A percentile compares a stretch with the other conserved stretches of the same genome.
Evolutionary conservation across 495 filamentous ascomycete species (phyloP).

Genomic region (Penicillium ucsense): DNA sequence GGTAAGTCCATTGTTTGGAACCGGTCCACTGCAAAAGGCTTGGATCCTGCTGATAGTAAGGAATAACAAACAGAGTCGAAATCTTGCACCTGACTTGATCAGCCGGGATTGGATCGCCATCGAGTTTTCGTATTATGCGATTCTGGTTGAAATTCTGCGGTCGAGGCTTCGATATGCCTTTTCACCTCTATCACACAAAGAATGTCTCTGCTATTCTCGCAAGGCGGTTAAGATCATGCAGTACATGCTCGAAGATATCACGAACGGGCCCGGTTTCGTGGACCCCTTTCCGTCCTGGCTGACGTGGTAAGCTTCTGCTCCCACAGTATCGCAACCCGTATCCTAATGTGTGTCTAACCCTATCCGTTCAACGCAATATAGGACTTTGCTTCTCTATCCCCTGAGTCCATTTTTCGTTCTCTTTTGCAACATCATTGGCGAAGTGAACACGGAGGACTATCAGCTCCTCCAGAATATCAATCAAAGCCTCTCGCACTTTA

Average conservation of each 20-base stretch:
- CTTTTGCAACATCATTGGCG: constrained; percentile 23
- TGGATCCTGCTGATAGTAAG: not conserved
- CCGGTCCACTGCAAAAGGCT: no score
- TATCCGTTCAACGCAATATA: not conserved
- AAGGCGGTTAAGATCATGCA: constrained; percentile 16
- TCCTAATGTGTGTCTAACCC: no score
- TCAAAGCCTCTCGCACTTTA: constrained; percentile 13
- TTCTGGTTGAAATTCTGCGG: constrained; percentile 23
- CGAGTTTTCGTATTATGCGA: constrained; percentile 21
- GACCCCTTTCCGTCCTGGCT: constrained; percentile 22
- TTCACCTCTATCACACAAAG: constrained; percentile 14
- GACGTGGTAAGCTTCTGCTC: constrained; percentile 13
- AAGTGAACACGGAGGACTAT: constrained; percentile 17
- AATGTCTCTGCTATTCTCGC: constrained; percentile 17
- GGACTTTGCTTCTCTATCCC: constrained; percentile 22
- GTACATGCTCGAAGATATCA: constrained; percentile 14
- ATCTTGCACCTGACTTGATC: constrained; percentile 5
- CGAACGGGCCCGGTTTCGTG: constrained; percentile 11
- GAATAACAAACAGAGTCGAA: constrained; percentile 4
- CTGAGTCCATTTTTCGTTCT: constrained; percentile 24
- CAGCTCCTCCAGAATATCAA: constrained; percentile 15
- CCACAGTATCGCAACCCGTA: not conserved
- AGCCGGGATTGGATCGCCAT: constrained; percentile 13
- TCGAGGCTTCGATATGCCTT: constrained; percentile 14
- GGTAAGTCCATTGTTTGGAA: constrained; percentile 1